Base-by-base conservation (phyloP, 2,329 filamentous ascomycete genomes). In the Chalaropsis thielavioides region DNA sequence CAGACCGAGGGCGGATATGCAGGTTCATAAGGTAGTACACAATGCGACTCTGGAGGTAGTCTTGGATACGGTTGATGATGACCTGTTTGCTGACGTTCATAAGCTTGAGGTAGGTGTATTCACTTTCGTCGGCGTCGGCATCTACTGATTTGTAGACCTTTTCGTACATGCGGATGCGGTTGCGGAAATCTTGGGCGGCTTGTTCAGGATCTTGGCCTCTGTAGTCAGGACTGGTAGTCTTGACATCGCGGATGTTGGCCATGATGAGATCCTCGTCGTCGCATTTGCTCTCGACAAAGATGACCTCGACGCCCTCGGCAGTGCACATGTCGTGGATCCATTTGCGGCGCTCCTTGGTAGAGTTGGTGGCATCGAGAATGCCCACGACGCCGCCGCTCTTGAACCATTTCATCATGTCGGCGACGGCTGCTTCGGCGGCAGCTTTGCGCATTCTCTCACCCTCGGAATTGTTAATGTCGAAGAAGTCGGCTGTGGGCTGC, bases 11-110 rank as follows among this genome's bases (percentile, higher is more conserved):
- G 69, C 92, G 92, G 74, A 99, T 99, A 76, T 99, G 94, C 46
- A 99, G 81, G 74, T 97, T 99, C 86, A 97, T 96, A 66, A 97
- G 84, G 74, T 96, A 99, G 76, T 99, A 99, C 58, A 99, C 92
- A 56, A 99, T 87, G 66, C 94, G 87, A 74, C 90, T 96, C 74
- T 96, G 94, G 35, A 99, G 81, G 73, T 99, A 99, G 75, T 99
- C 94, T 73, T 91, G 87, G 72, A 99, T 96, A 73, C 89, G 87
- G 77, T 97, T 99, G 82, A 99, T 97, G 72, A 97, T 94, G 73
- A 97, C 92, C 72, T 95, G 90, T 70, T 90, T 90, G 67, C 94
- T 92, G 13, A 97, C 90, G 72, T 99, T 87, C 81, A 97, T 95
- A 73, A 99, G 88, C 77, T 99, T 97, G 73, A 97, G 87, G 73